Conservation (phyloP, 1,284 basidiomycete species). For the Mycena citricolor region DNA sequence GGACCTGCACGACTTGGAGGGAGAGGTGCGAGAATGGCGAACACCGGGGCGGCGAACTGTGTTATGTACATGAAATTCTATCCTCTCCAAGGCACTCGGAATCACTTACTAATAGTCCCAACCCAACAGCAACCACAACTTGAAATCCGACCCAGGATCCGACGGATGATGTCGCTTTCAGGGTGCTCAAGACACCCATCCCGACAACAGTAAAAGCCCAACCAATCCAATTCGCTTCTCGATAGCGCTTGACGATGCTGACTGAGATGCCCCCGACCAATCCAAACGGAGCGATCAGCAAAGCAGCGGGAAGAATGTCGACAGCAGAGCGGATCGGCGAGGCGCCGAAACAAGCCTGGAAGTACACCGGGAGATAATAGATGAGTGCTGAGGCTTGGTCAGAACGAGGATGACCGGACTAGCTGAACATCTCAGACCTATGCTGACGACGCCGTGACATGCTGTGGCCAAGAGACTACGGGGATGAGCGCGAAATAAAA, state of each 20-base stretch:
- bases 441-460: slow-evolving; percentile 7
- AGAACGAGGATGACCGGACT: no score
- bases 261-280: slow-evolving; percentile 28
- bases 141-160: slow-evolving; percentile 34
- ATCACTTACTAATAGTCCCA: slow-evolving; percentile 32
- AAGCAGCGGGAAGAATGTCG: slow-evolving; percentile 36
- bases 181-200: not conserved
- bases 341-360: slow-evolving; percentile 41
- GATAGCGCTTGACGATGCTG: not conserved
- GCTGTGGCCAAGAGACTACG: slow-evolving; percentile 10
- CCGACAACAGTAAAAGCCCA: slow-evolving; percentile 1
- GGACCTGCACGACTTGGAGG: slow-evolving; percentile 21
- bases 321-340: slow-evolving; percentile 41
- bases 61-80: slow-evolving; percentile 16
- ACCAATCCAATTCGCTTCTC: slow-evolving; percentile 3
- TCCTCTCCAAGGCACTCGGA: slow-evolving; percentile 11
- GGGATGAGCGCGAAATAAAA: not conserved
- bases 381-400: no score
- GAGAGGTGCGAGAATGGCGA: slow-evolving; percentile 30
- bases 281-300: slow-evolving; percentile 29
- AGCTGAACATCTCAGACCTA: no score
- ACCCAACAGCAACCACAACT: slow-evolving; percentile 32
- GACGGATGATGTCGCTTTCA: slow-evolving; percentile 29
- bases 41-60: slow-evolving; percentile 18
- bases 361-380: slow-evolving; percentile 33